Conservation (phyloP, 2,329 filamentous ascomycete genomes). For the Monosporascus sp. region DNA sequence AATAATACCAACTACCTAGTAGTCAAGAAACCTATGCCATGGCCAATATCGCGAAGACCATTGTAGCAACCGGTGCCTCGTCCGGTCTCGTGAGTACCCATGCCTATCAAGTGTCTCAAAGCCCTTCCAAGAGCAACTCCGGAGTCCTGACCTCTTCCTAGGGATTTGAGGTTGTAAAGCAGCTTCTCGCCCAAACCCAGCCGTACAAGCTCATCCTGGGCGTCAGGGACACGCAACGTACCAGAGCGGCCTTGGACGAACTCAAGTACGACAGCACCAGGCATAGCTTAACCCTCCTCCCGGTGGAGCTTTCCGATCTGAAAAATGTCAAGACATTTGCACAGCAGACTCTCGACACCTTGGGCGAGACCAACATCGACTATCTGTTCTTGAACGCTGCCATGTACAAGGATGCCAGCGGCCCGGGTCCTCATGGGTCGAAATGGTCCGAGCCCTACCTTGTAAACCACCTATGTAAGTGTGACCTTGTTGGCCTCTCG, state of each 20-base stretch:
- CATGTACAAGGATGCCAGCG: conserved; percentile 30
- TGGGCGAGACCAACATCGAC: conserved; percentile 39
- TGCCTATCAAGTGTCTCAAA: background rate
- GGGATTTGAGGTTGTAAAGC: conserved; percentile 49
- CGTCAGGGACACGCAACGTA: conserved; percentile 36
- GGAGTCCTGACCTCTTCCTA: conserved; percentile 13
- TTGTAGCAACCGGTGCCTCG: conserved; percentile 45
- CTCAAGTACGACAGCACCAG: conserved; percentile 35
- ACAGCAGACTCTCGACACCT: conserved; percentile 32
- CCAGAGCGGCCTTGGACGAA: conserved; percentile 35
- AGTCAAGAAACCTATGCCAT: conserved; percentile 16
- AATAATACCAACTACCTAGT: no score
- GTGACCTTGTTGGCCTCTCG: background rate
- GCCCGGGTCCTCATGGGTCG: conserved; percentile 32
- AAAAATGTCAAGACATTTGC: conserved; percentile 41
- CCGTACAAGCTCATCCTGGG: conserved; percentile 45
- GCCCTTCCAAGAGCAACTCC: no score
- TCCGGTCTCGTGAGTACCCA: conserved; percentile 39
- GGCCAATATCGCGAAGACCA: conserved; percentile 38
- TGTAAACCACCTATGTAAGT: conserved; percentile 47
- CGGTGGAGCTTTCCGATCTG: conserved; percentile 42
- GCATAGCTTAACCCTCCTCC: conserved; percentile 39
- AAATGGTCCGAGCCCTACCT: conserved; percentile 46
- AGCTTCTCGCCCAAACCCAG: conserved; percentile 39
- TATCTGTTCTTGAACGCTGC: conserved; percentile 46